Base-by-base conservation (phyloP, 768 basidiomycete genomes). In the Austroboletus festivus region DNA sequence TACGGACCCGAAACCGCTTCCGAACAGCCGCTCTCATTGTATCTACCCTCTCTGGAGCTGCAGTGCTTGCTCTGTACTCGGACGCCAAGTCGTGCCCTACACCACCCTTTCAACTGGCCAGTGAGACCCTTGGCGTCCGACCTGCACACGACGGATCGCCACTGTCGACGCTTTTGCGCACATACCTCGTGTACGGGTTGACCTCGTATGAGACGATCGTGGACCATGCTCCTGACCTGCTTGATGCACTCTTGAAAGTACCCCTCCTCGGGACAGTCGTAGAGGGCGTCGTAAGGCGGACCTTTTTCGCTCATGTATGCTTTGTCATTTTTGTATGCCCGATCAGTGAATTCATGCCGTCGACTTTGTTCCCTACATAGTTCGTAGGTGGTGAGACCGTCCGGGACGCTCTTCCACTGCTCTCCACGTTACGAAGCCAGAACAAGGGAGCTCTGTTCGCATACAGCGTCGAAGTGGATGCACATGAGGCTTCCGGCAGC, bases 371-470 rank as follows among this genome's bases (percentile, higher is more conserved):
- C 23, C 10, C 3, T 5, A 1, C 12, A n/a, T 15, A 92, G 85
- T 97, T 95, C 56, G 93, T 94, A 1, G 92, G 93, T 0, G 93
- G 89, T 3, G 92, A 94, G 50, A 85, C 85, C 0, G 87, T 85
- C 0, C 75, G 78, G 31, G 82, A 77, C 16, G 79, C 85, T 7
- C 55, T 88, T 5, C 83, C 89, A 1, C 62, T 88, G 1, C 76
- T 96, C 34, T 70, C 73, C 34, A 59, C 67, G 12, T 73, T 94
- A 21, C 79, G 92, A 16, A 65, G 66, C 10, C 77, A 78, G 51
- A 86, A 88, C 58, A 86, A 83, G 52, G 93, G 90, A 3, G 73
- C 78, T 9, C 68, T 96, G 12, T 81, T 96, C 54, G 83, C 78
- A 19, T 95, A 96, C 68, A 87, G 84, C 42, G 90, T 91, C 22